A percentile compares a stretch with the other conserved stretches of the same genome.
These are phyloP conservation scores for Asterionellopsis glacialis DNA, from an alignment of 108 stramenopile genomes.

Conservation along the genomic window DNA sequence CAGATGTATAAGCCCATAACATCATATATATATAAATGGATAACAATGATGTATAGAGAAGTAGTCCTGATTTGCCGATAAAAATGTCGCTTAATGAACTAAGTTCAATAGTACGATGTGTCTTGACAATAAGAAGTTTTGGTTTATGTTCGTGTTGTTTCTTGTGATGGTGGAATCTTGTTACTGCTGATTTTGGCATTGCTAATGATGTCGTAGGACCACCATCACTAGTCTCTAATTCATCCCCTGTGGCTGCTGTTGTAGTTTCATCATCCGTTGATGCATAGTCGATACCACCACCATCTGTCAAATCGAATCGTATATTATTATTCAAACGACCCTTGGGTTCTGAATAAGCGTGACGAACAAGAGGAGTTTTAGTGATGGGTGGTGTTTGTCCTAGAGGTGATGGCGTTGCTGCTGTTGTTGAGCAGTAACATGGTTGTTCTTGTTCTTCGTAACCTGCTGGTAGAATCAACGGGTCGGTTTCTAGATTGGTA, in stretches of 20 bases:
- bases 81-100: slow-evolving; percentile 32
- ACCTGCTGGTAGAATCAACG: no score
- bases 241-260: no score
- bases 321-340: no score
- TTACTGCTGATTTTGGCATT: no score
- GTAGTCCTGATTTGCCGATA: slow-evolving; percentile 23
- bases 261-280: no score
- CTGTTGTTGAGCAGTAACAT: not conserved
- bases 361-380: not conserved
- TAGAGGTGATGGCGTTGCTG: not conserved
- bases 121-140: no score
- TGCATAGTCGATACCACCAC: not conserved
- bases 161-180: no score
- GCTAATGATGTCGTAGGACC: no score
- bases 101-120: slow-evolving; percentile 28
- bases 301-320: not conserved
- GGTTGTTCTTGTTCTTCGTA: no score
- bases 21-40: slow-evolving; percentile 32
- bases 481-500: slow-evolving; percentile 1
- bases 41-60: slow-evolving; percentile 20
- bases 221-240: no score
- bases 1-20: slow-evolving; percentile 44
- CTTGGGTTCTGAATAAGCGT: not conserved
- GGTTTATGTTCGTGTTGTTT: no score
- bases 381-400: not conserved